These are phyloP conservation scores for Agrocybe chaxingu DNA, from an alignment of 768 basidiomycete species.

Conservation along the genomic window DNA sequence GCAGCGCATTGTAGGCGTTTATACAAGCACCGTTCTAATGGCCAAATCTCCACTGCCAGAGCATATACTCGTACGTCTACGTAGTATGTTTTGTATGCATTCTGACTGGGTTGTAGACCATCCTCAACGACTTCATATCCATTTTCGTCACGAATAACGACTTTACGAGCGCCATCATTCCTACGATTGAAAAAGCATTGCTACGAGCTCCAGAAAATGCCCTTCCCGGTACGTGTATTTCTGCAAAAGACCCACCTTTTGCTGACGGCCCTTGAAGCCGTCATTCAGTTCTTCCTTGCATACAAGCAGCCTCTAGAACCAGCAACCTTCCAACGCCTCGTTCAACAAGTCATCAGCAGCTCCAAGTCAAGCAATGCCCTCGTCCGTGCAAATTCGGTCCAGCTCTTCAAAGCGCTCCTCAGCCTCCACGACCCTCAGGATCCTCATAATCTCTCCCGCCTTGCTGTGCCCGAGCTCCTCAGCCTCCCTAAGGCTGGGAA, in stretches of 20 bases:
- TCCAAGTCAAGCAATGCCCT: constrained; percentile 70
- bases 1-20: constrained; percentile 56
- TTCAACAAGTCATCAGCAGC: constrained; percentile 59
- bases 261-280: constrained; percentile 32
- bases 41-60: constrained; percentile 59
- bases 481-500: constrained; percentile 80
- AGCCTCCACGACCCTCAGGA: constrained; percentile 26
- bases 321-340: constrained; percentile 48
- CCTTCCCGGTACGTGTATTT: constrained; percentile 48
- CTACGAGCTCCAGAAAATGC: constrained; percentile 80
- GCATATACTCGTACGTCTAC: constrained; percentile 52
- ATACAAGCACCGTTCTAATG: constrained; percentile 60
- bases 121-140: constrained; percentile 60
- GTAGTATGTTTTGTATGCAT: neutral
- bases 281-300: constrained; percentile 54
- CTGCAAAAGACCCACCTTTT: neutral
- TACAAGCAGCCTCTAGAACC: constrained; percentile 48
- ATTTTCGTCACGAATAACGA: constrained; percentile 49
- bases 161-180: constrained; percentile 53
- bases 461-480: constrained; percentile 63
- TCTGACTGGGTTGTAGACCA: constrained; percentile 30
- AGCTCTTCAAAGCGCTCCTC: constrained; percentile 54
- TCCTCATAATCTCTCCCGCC: constrained; percentile 34
- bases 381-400: constrained; percentile 54
- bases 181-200: constrained; percentile 76